phyloP scores from a whole-genome alignment of 306 rosid species.

The Trifolium dubium region DNA sequence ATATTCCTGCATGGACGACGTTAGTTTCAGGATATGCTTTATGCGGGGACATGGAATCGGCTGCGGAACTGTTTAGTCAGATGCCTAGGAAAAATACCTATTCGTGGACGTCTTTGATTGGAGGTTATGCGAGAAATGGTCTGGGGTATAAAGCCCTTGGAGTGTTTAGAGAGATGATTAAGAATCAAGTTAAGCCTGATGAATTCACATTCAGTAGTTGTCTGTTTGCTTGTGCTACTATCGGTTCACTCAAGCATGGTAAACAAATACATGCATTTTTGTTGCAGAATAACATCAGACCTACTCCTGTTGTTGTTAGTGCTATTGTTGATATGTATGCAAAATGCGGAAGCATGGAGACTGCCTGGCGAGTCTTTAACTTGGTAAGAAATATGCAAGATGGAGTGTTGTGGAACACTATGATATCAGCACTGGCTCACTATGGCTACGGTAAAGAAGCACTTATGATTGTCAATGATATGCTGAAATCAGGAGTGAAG shows the following conservation, averaged over 20 bases:
- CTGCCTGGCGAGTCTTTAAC: slow-evolving; percentile 55
- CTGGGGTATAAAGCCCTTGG: slow-evolving; percentile 74
- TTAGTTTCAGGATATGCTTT: slow-evolving; percentile 73
- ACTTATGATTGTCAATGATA: slow-evolving; percentile 52
- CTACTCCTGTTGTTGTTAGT: slow-evolving; percentile 70
- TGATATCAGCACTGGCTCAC: slow-evolving; percentile 72
- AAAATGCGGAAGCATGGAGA: slow-evolving; percentile 72
- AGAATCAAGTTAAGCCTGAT: slow-evolving; percentile 61
- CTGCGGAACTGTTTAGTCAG: slow-evolving; percentile 59
- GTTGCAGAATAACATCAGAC: slow-evolving; percentile 60
- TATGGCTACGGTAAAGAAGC: slow-evolving; percentile 71
- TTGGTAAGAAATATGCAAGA: slow-evolving; percentile 59
- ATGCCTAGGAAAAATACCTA: slow-evolving; percentile 77
- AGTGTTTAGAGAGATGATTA: slow-evolving; percentile 64
- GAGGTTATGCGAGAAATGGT: slow-evolving; percentile 72
- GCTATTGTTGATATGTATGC: slow-evolving; percentile 85
- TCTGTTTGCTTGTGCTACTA: slow-evolving; percentile 72
- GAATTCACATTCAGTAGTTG: slow-evolving; percentile 83
- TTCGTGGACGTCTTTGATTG: slow-evolving; percentile 79
- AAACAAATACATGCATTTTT: slow-evolving; percentile 70
- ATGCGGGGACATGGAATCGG: slow-evolving; percentile 68
- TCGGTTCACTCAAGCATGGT: slow-evolving; percentile 71
- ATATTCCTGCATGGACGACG: slow-evolving; percentile 77
- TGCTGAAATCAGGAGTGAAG: slow-evolving; percentile 67
- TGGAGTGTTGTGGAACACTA: slow-evolving; percentile 75